Conservation (phyloP, 495 filamentous ascomycete species). For the Podospora appendiculata region DNA sequence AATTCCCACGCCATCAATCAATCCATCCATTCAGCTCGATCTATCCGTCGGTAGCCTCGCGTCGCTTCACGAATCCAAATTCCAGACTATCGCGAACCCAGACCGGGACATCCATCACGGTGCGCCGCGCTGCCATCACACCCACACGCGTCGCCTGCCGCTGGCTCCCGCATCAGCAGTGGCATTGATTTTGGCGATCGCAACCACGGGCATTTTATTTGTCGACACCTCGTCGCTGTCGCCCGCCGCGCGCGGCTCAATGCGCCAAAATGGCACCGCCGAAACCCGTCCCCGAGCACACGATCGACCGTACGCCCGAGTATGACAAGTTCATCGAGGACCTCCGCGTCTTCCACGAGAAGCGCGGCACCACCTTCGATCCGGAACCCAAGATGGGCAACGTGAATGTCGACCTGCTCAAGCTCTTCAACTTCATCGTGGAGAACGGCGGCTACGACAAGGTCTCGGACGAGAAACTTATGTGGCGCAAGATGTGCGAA, state of each 20-base stretch:
- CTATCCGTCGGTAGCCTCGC: conserved; percentile 3
- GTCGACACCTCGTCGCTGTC: background rate
- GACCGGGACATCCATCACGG: background rate
- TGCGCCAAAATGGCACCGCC: conserved; percentile 28
- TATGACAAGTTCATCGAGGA: conserved; percentile 64
- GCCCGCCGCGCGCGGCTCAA: conserved; percentile 14
- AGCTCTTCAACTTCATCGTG: conserved; percentile 62
- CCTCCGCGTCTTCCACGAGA: conserved; percentile 56
- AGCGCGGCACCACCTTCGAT: conserved; percentile 65
- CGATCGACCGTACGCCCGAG: conserved; percentile 48
- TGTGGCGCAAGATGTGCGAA: conserved; percentile 64
- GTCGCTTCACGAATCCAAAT: conserved; percentile 9
- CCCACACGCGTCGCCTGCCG: background rate
- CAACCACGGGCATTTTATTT: background rate
- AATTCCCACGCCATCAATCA: conserved; percentile 1
- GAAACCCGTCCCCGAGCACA: conserved; percentile 25
- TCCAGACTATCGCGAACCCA: conserved; percentile 1
- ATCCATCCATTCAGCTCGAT: background rate
- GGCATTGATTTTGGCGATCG: background rate
- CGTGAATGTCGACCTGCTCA: conserved; percentile 60
- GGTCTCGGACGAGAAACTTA: conserved; percentile 68
- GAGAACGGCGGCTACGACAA: conserved; percentile 73
- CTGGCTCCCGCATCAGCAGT: background rate
- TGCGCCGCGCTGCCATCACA: background rate
- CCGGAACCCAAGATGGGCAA: conserved; percentile 65